phyloP scores from a whole-genome alignment of 2,329 filamentous ascomycete genomes.

The Rhynchosporium agropyri region DNA sequence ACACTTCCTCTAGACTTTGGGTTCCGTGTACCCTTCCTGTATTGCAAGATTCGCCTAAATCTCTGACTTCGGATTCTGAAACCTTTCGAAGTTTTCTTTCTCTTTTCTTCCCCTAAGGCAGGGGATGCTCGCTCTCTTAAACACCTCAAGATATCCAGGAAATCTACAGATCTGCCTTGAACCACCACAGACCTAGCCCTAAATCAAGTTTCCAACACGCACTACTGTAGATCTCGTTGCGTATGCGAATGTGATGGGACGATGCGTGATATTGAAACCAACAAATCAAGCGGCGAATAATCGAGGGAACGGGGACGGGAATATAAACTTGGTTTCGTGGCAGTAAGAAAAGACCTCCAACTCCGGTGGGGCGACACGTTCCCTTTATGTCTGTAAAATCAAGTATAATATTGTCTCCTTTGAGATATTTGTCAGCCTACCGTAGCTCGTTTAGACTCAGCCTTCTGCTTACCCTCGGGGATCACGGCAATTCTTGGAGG shows the following conservation, averaged over 20 bases:
- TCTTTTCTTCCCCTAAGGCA: neutral
- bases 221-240: neutral
- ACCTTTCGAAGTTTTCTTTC: neutral
- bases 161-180: neutral
- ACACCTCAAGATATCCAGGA: neutral
- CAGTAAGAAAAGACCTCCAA: neutral
- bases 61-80: neutral
- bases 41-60: neutral
- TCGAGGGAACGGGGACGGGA: neutral
- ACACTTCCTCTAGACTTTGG: neutral
- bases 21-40: neutral
- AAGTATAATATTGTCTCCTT: neutral
- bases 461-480: neutral
- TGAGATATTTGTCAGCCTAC: conserved; percentile 2
- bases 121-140: neutral
- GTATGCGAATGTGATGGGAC: neutral
- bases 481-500: neutral
- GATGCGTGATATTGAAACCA: neutral
- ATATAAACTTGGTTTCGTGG: neutral
- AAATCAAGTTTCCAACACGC: neutral
- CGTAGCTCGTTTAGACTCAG: neutral
- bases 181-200: neutral
- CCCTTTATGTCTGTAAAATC: neutral
- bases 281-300: neutral
- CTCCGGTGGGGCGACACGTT: neutral